A percentile compares a stretch with the other conserved stretches of the same genome.
Evolutionary conservation across 257 asterid species (phyloP).

Genomic region (Ophiorrhiza pumila): DNA sequence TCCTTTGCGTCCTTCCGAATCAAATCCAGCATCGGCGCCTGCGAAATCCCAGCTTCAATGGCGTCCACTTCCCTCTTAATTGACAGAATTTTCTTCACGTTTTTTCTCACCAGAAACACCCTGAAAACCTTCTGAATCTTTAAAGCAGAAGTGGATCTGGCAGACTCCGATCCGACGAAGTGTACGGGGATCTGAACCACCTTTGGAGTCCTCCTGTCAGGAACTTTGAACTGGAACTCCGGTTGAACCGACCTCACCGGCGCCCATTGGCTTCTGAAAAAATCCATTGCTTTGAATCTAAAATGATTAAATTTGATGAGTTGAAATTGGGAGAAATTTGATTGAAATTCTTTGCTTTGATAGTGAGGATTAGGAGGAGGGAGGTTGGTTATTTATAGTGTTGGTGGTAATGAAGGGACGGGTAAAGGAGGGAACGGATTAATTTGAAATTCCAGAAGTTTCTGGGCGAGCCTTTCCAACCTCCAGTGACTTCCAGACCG

Average conservation of each 20-base stretch:
- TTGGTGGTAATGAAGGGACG: not conserved
- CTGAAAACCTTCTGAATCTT: slow-evolving; percentile 73
- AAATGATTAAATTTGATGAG: not conserved
- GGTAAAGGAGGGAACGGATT: not conserved
- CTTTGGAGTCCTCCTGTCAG: slow-evolving; percentile 21
- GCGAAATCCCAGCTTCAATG: slow-evolving; percentile 43
- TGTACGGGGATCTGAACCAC: slow-evolving; percentile 67
- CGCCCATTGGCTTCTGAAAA: slow-evolving; percentile 35
- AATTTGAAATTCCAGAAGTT: slow-evolving; percentile 15
- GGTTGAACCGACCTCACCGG: slow-evolving; percentile 4
- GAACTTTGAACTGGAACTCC: not conserved
- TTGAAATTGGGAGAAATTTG: not conserved
- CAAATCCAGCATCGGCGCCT: slow-evolving; percentile 36
- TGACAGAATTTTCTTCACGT: slow-evolving; percentile 45
- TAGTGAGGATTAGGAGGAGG: not conserved
- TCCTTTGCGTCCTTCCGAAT: slow-evolving; percentile 44
- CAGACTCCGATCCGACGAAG: slow-evolving; percentile 26
- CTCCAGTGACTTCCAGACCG: not conserved
- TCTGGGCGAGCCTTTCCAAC: not conserved
- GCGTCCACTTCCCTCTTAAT: slow-evolving; percentile 53
- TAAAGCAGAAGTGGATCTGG: slow-evolving; percentile 44
- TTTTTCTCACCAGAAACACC: slow-evolving; percentile 62
- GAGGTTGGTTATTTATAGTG: not conserved
- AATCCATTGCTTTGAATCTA: slow-evolving; percentile 24
- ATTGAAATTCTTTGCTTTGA: not conserved